Percentiles rank a stretch among this genome's conserved stretches.
Conservation (phyloP, 202 grass and related monocot species). For the Setaria viridis region DNA sequence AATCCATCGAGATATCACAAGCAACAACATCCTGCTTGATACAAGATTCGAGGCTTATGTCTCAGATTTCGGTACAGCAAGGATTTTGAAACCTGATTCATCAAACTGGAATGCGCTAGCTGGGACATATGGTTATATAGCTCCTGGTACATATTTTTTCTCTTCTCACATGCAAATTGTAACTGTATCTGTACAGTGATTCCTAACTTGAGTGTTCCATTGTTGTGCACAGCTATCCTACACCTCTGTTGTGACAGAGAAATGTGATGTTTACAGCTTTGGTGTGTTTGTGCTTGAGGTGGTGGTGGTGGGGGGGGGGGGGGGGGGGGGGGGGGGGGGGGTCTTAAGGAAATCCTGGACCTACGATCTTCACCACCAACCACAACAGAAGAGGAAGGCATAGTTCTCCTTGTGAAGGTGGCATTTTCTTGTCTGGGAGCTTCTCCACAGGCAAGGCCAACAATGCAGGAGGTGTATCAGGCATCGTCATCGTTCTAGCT, state of each 20-base stretch:
- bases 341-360: background rate
- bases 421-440: background rate
- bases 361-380: background rate
- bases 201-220: background rate
- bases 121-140: background rate
- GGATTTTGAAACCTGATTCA: slow-evolving; percentile 8
- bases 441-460: background rate
- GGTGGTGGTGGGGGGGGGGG: background rate
- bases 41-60: background rate
- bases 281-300: background rate
- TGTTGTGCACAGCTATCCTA: background rate
- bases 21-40: background rate
- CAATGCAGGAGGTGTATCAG: background rate
- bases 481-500: background rate
- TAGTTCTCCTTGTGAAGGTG: background rate
- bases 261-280: background rate
- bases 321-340: too few relatives aligned
- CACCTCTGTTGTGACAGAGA: background rate
- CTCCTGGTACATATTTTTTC: background rate
- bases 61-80: background rate
- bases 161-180: too few relatives aligned
- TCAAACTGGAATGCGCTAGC: background rate
- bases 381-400: background rate
- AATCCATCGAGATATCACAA: slow-evolving; percentile 19
- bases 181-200: background rate